phyloP scores from a whole-genome alignment of 1,284 basidiomycete species.

The Fomitopsis betulina region DNA sequence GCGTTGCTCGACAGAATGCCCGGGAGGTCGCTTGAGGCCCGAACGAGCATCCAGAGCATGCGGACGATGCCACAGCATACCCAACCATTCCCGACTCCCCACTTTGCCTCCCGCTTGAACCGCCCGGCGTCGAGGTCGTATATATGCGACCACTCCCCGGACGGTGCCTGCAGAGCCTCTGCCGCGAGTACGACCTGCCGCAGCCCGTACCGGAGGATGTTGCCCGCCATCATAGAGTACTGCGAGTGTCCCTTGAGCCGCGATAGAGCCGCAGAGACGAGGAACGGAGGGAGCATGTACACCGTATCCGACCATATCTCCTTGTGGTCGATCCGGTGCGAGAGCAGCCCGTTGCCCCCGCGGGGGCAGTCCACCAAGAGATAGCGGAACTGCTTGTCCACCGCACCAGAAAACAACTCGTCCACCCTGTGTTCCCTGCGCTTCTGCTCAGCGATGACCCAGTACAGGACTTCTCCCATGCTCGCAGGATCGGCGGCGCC shows the following conservation, averaged over 20 bases:
- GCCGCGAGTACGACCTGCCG: slow-evolving; percentile 19
- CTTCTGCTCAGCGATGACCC: slow-evolving; percentile 6
- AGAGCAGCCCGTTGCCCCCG: slow-evolving; percentile 10
- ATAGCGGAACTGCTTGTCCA: slow-evolving; percentile 19
- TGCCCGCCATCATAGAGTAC: not conserved
- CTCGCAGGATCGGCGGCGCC: slow-evolving; percentile 20
- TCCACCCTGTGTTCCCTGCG: not conserved
- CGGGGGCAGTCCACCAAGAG: slow-evolving; percentile 17
- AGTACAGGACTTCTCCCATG: slow-evolving; percentile 18
- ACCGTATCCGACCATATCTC: slow-evolving; percentile 24
- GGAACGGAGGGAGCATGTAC: slow-evolving; percentile 24
- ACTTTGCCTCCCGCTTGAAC: slow-evolving; percentile 17
- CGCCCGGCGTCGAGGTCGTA: slow-evolving; percentile 13
- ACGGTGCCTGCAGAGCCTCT: slow-evolving; percentile 12
- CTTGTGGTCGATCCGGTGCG: slow-evolving; percentile 18
- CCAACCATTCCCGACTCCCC: slow-evolving; percentile 27
- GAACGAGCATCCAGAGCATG: slow-evolving; percentile 10
- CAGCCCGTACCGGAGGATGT: slow-evolving; percentile 12
- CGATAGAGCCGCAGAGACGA: slow-evolving; percentile 15
- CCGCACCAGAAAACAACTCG: not conserved
- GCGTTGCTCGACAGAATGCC: not conserved
- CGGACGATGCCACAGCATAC: slow-evolving; percentile 23
- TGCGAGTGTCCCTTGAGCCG: slow-evolving; percentile 1
- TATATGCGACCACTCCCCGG: slow-evolving; percentile 22
- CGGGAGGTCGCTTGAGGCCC: not conserved